Base-by-base conservation (phyloP, 768 basidiomycete genomes). In the Lentinus tigrinus region DNA sequence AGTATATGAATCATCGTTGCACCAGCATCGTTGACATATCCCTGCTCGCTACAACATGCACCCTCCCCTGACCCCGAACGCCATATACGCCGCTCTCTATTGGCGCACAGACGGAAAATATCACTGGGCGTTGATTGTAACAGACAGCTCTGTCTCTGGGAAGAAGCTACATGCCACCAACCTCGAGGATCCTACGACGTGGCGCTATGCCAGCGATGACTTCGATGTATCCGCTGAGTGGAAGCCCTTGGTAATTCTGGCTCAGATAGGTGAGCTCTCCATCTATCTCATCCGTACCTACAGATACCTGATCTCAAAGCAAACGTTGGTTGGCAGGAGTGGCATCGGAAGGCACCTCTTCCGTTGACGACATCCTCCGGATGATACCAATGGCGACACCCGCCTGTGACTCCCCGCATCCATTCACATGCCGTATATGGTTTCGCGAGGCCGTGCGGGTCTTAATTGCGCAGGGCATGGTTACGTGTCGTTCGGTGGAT, bases 151-250 rank as follows among this genome's bases (percentile, higher is more conserved):
- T 2, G 34, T 31, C 14, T 37, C 50, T 6, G 34, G 50, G 26
- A 31, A 52, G 39, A 52, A 52, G 36, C 36, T 52, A 7, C 50
- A 52, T 36, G 50, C 50, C 50, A 52, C 50, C 37, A 52, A 52
- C 50, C 23, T 52, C 2, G 50, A 52, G 19, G n/a, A 52, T 38
- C 50, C 50, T 21, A 23, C 13, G 10, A 27, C 31, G n/a, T 52
- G 50, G 50, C n/a, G 50, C 10, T 52, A 52, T 27, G 50, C 50
- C 26, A 52, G 38, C 50, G 34, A 52, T 24, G 17, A 36, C 34
- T 52, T 52, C 50, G 39, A 52, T 17, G 39, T 42, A 13, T 52
- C 50, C 26, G 38, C 39, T 16, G 50, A 52, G 24, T 52, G 50
- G 50, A 52, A 52, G 50, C 50, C 50, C 3, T n/a, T 52, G 2